These are phyloP conservation scores for Helianthus tuberosus DNA, from an alignment of 129 eudicot species.

Conservation along the genomic window DNA sequence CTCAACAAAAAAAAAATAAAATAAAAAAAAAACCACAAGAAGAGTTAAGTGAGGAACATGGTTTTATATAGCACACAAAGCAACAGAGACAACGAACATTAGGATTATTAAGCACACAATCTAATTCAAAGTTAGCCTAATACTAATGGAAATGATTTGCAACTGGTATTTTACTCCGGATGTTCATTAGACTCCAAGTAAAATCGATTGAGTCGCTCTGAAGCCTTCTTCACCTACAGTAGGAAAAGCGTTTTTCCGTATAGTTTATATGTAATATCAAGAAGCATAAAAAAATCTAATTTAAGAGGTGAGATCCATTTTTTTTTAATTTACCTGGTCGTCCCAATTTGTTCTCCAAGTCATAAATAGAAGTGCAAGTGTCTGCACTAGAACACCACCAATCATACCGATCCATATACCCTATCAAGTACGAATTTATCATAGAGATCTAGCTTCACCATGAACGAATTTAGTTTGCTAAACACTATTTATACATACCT, in stretches of 20 bases:
- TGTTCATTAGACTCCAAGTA: slow-evolving; percentile 41
- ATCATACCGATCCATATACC: slow-evolving; percentile 80
- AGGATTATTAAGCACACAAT: no score
- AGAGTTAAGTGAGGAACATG: no score
- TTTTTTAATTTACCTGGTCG: slow-evolving; percentile 39
- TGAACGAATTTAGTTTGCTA: neutral
- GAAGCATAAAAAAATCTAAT: no score
- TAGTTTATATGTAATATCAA: no score
- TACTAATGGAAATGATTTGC: no score
- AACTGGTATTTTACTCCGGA: neutral
- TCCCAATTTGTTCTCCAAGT: slow-evolving; percentile 67
- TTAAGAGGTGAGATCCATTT: neutral
- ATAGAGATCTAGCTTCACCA: neutral
- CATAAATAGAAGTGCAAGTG: slow-evolving; percentile 43
- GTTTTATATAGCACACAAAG: no score
- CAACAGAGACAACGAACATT: no score
- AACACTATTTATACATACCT: slow-evolving; percentile 36
- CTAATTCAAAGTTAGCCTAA: no score
- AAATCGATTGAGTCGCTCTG: slow-evolving; percentile 41
- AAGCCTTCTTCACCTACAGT: slow-evolving; percentile 37
- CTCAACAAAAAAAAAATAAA: no score
- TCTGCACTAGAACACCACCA: slow-evolving; percentile 48
- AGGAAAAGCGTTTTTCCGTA: neutral
- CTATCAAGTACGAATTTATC: slow-evolving; percentile 20
- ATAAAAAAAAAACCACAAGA: no score